Percentiles rank a stretch among this genome's conserved stretches.
phyloP scores from a whole-genome alignment of 257 asterid species.

The Salvia rosmarinus region DNA sequence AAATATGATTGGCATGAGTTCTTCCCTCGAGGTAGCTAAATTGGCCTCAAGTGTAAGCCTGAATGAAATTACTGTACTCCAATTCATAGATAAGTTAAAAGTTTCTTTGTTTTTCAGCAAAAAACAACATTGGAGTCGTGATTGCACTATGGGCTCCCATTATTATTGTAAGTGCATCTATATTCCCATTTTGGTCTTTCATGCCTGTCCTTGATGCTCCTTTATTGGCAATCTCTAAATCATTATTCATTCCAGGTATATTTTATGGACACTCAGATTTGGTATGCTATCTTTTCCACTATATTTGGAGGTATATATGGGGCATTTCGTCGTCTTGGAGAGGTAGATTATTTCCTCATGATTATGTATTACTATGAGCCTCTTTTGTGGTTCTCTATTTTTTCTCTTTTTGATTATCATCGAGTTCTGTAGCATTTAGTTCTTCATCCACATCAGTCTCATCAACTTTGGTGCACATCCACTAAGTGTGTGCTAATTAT shows the following conservation, averaged over 20 bases:
- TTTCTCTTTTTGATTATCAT: not conserved
- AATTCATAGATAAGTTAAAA: conserved; percentile 4
- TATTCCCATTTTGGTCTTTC: conserved; percentile 30
- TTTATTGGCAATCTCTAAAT: conserved; percentile 27
- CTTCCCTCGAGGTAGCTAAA: conserved; percentile 82
- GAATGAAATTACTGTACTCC: conserved; percentile 18
- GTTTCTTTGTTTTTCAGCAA: conserved; percentile 63
- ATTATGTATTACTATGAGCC: not conserved
- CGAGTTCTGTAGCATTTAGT: conserved; percentile 1
- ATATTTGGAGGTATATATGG: conserved; percentile 95
- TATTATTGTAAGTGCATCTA: conserved; percentile 64
- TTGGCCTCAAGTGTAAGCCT: conserved; percentile 11
- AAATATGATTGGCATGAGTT: conserved; percentile 87
- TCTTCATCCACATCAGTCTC: not conserved
- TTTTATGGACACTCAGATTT: conserved; percentile 96
- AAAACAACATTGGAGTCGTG: conserved; percentile 83
- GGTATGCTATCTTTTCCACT: conserved; percentile 99
- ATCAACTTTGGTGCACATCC: conserved; percentile 10
- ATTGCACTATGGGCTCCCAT: conserved; percentile 94
- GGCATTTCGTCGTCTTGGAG: conserved; percentile 46
- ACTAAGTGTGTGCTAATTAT: conserved; percentile 9
- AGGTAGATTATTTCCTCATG: conserved; percentile 52
- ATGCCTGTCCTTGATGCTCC: conserved; percentile 26
- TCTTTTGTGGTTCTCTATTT: not conserved
- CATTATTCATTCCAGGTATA: conserved; percentile 68